phyloP scores from a whole-genome alignment of 2,329 filamentous ascomycete species.

The Nannizziopsis arthrosporioides region DNA sequence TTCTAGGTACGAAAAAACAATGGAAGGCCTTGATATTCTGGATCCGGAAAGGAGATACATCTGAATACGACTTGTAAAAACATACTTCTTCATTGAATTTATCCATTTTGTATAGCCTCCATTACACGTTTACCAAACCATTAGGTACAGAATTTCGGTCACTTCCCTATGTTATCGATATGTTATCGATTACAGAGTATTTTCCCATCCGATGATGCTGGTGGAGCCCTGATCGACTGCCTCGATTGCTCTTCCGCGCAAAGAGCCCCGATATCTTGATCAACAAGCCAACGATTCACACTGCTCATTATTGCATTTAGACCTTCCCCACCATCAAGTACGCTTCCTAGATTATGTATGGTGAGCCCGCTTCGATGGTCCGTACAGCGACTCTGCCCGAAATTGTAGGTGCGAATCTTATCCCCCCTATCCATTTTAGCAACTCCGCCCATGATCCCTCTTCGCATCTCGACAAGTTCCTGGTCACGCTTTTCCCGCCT shows the following conservation, averaged over 20 bases:
- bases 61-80: conserved; percentile 30
- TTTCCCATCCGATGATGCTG: neutral
- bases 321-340: conserved; percentile 62
- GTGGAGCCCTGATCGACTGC: neutral
- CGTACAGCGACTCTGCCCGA: conserved; percentile 65
- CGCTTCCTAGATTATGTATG: conserved; percentile 65
- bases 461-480: conserved; percentile 59
- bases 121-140: neutral
- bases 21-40: conserved; percentile 66
- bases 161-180: neutral
- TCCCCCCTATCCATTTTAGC: conserved; percentile 76
- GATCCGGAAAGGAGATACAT: conserved; percentile 81
- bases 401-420: conserved; percentile 91
- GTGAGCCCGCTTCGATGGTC: conserved; percentile 76
- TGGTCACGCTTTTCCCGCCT: conserved; percentile 74
- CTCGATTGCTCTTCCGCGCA: conserved; percentile 38
- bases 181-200: neutral
- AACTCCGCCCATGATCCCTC: conserved; percentile 66
- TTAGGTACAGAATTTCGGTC: neutral
- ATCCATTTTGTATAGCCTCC: neutral
- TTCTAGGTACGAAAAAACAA: conserved; percentile 75
- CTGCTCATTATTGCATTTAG: conserved; percentile 68
- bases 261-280: conserved; percentile 61
- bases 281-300: conserved; percentile 62
- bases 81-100: neutral